Evolutionary conservation across 2,329 filamentous ascomycete genomes (phyloP), one percentile per base, ranked within the genome.

Genomic region (Biscogniauxia sp.): DNA sequence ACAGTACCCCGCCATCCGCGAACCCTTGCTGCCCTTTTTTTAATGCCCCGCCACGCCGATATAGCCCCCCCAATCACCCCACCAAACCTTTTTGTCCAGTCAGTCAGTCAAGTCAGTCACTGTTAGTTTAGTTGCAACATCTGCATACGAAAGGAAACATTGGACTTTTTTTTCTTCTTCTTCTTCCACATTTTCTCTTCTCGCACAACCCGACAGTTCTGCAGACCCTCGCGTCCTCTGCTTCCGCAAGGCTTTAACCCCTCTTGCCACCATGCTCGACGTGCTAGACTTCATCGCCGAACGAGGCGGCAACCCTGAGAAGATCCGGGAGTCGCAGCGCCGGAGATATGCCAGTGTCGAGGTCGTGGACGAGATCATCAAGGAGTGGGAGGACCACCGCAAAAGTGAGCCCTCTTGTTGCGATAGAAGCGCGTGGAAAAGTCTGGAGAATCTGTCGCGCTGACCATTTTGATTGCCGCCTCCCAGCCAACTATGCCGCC

Each of bases 291-390:
- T 94, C 74, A 89, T 94, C 72, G 78, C 85, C 74, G 92, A 97
- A 77, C 90, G 93, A 70, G 95, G 94, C 68, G 95, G 95, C 69
- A 87, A 98, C 79, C 92, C 93, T 17, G 90, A 96, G 74, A 89
- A 88, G 80, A 95, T 99, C 77, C 90, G 91, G 76, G 92, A 97
- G 77, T 95, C 90, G 66, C 95, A 99, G 79, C 86, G 90, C 69
- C 88, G 88, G 73, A 88, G 95, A 69, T 85, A 87, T 80, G 93
- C 92, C 54, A 84, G 88, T 15, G 91, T 93, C 72, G 90, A 92
- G 73, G 82, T 89, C 54, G 94, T 99, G 25, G 94, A 99, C 79
- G 90, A 96, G 79, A 87, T 98, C 62, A 95, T 97, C 74, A 84
- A 83, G 20, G 80, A 96, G 73, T 97, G 90, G 75, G 90, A 96